phyloP scores from a whole-genome alignment of 202 grass and related monocot genomes.

The Saccharum hybrid region DNA sequence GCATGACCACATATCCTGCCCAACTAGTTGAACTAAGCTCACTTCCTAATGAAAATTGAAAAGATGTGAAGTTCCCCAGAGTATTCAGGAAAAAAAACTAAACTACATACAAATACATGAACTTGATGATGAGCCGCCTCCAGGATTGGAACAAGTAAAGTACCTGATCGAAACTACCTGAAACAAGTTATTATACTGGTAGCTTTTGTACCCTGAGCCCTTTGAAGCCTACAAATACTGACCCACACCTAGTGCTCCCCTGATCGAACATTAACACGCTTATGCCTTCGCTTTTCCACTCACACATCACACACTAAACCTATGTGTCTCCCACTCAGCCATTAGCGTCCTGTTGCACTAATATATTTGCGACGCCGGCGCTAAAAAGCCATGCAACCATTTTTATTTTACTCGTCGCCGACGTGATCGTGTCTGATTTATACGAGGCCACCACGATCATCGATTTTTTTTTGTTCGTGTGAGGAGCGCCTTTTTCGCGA shows the following conservation, averaged over 20 bases:
- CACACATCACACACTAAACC: slow-evolving; percentile 48
- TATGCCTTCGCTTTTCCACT: slow-evolving; percentile 60
- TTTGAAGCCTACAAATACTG: slow-evolving; percentile 73
- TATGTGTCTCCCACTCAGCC: slow-evolving; percentile 75
- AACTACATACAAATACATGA: background rate
- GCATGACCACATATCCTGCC: no score
- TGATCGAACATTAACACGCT: slow-evolving; percentile 69
- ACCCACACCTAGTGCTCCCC: slow-evolving; percentile 72
- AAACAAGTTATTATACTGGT: slow-evolving; percentile 52
- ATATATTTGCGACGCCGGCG: slow-evolving; percentile 9
- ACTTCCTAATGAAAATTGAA: no score
- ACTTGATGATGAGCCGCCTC: slow-evolving; percentile 35
- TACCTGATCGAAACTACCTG: slow-evolving; percentile 47
- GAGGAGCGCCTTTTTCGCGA: slow-evolving; percentile 51
- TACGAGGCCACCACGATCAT: slow-evolving; percentile 48
- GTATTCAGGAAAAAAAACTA: background rate
- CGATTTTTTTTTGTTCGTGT: background rate
- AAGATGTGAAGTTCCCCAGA: background rate
- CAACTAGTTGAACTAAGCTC: no score
- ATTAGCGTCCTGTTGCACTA: slow-evolving; percentile 46
- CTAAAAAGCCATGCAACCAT: slow-evolving; percentile 38
- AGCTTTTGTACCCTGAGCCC: slow-evolving; percentile 52
- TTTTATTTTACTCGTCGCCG: slow-evolving; percentile 59
- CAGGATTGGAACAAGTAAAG: slow-evolving; percentile 55
- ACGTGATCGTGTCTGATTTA: slow-evolving; percentile 54